Percentiles rank a stretch among this genome's conserved stretches.
Conservation (phyloP, 2,329 filamentous ascomycete genomes). For the Sphaerulina musiva region DNA sequence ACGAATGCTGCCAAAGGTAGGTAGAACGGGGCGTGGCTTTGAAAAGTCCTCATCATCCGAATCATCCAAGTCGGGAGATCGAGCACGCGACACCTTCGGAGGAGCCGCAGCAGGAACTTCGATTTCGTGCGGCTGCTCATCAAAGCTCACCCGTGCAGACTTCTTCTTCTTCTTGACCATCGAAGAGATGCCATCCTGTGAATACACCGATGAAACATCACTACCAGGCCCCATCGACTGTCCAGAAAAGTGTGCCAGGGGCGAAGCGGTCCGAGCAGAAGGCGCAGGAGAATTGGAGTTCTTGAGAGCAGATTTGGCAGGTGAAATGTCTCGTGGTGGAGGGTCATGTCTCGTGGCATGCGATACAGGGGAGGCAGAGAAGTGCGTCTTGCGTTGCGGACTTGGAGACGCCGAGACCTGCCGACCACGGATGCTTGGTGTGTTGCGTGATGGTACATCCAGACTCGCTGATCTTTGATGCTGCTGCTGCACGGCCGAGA, state of each 20-base stretch:
- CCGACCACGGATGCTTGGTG: constrained; percentile 18
- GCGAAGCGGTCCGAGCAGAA: constrained; percentile 39
- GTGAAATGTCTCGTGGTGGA: constrained; percentile 63
- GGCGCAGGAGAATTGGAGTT: constrained; percentile 48
- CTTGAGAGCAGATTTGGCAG: constrained; percentile 71
- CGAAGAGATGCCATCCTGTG: constrained; percentile 31
- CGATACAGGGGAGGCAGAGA: constrained; percentile 53
- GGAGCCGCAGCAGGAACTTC: constrained; percentile 41
- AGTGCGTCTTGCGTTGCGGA: constrained; percentile 62
- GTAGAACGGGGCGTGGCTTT: constrained; percentile 67
- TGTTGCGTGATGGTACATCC: constrained; percentile 26
- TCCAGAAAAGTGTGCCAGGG: constrained; percentile 44
- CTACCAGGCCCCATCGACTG: constrained; percentile 42
- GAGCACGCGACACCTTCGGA: constrained; percentile 16
- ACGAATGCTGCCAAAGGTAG: constrained; percentile 64
- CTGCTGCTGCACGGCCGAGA: constrained; percentile 9
- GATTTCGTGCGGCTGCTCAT: constrained; percentile 44
- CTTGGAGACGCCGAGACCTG: constrained; percentile 43
- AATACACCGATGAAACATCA: constrained; percentile 46
- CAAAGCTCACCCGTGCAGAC: constrained; percentile 69
- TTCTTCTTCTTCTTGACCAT: constrained; percentile 55
- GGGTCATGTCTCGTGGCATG: constrained; percentile 60
- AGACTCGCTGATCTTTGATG: constrained; percentile 29
- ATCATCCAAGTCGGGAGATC: constrained; percentile 33
- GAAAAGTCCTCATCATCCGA: constrained; percentile 60